phyloP scores from a whole-genome alignment of 768 basidiomycete species.

The Auricularia sp. region DNA sequence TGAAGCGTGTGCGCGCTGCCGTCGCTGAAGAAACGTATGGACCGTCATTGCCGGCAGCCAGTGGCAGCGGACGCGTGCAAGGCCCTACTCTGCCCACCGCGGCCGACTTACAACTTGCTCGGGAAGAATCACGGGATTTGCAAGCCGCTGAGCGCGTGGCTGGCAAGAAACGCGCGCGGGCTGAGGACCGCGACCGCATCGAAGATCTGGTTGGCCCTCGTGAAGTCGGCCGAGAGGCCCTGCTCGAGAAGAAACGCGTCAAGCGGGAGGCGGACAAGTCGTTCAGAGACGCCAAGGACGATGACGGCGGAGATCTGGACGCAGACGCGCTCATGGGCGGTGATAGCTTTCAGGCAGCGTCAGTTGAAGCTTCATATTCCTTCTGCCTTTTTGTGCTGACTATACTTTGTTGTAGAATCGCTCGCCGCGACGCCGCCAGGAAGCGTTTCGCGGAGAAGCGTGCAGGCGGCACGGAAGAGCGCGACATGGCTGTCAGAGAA shows the following conservation, averaged over 20 bases:
- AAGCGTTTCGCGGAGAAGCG: conserved; percentile 47
- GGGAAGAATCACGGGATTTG: conserved; percentile 48
- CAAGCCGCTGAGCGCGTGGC: conserved; percentile 40
- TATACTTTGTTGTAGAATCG: conserved; percentile 39
- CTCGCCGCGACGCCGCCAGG: conserved; percentile 62
- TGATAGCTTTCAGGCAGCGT: conserved; percentile 76
- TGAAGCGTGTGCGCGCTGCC: conserved; percentile 49
- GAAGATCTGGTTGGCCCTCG: conserved; percentile 78
- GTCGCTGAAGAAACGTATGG: conserved; percentile 40
- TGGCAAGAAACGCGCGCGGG: conserved; percentile 58
- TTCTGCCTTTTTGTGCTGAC: conserved; percentile 1
- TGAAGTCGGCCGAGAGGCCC: conserved; percentile 69
- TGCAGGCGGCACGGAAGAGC: neutral
- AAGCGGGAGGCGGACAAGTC: conserved; percentile 59
- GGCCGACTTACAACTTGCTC: conserved; percentile 58
- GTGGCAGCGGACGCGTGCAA: conserved; percentile 32
- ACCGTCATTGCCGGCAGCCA: conserved; percentile 11
- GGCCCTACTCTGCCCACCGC: conserved; percentile 63
- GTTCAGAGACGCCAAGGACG: conserved; percentile 64
- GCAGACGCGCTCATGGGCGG: conserved; percentile 74
- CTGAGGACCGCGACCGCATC: conserved; percentile 54
- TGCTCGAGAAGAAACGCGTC: conserved; percentile 78
- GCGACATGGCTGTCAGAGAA: conserved; percentile 41
- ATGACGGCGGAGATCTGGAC: conserved; percentile 65
- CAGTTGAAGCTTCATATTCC: conserved; percentile 9